These are phyloP conservation scores for Aureobasidium lini DNA, from an alignment of 2,329 filamentous ascomycete species.

Conservation along the genomic window DNA sequence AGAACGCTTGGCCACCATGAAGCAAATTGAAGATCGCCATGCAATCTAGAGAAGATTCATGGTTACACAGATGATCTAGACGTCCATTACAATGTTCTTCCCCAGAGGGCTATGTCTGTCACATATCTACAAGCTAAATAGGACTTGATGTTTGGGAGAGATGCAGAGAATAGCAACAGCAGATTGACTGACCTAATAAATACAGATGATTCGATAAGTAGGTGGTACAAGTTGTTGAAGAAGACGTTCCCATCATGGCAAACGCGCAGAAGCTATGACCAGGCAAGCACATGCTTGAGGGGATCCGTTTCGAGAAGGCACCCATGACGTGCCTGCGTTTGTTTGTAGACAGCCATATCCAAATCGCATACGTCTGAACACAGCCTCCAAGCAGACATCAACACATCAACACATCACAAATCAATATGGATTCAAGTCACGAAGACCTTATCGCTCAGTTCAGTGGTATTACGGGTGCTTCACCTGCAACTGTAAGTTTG, in stretches of 20 bases:
- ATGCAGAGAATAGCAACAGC: no score
- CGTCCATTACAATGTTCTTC: no score
- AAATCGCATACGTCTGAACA: neutral
- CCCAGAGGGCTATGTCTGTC: no score
- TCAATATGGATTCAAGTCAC: conserved; percentile 25
- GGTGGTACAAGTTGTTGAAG: neutral
- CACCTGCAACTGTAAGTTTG: conserved; percentile 25
- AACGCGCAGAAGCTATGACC: conserved; percentile 1
- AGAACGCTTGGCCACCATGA: no score
- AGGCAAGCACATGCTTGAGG: neutral
- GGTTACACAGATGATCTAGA: no score
- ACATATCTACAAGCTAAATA: neutral
- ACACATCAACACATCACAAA: neutral
- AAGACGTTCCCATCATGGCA: neutral
- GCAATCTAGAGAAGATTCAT: no score
- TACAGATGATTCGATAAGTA: no score
- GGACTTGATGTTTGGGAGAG: no score
- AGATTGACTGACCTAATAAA: no score
- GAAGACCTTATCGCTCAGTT: conserved; percentile 30
- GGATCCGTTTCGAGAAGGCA: neutral
- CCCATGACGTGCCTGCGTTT: conserved; percentile 1
- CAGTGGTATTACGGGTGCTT: conserved; percentile 29
- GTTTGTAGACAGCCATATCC: neutral
- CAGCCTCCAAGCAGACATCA: neutral
- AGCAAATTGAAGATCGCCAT: no score